Base-by-base conservation (phyloP, 75 land plant species). In the Pseudotsuga menziesii region DNA sequence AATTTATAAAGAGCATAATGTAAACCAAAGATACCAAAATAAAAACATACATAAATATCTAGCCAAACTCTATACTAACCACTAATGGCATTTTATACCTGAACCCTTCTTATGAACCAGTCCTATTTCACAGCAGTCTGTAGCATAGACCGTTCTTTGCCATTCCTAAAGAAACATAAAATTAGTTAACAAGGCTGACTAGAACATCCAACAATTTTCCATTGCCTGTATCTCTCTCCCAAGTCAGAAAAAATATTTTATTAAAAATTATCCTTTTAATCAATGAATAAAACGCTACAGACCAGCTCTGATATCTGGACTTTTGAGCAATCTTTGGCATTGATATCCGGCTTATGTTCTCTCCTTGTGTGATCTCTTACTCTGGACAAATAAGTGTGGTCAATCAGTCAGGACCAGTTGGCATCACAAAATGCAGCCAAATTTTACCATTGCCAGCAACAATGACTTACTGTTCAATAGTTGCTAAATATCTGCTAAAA, bases 81-180 rank as follows among this genome's bases (percentile, higher is more conserved):
- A 75, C 58, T 7, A 57, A 67, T 16, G 0, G 9, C 9, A 74
- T 4, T 66, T 39, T 78, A 12, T 77, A 93, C 98, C 94, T 85
- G 94, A 83, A 41, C 81, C 88, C 77, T 80, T 90, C 58, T 84
- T 69, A 26, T 61, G 66, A 15, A 96, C 97, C 63, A 94, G 76
- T 48, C 97, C 99, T 77, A 94, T 88, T 82, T 93, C 97, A 81
- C 93, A 83, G 82, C 90, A 94, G 73, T 96, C 99, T 32, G 97
- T 92, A 48, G 91, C 78, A 82, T 87, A 92, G 22, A 96, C 80
- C 61, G 97, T 80, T 15, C 56, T 89, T 88, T 82, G 83, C 99
- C 99, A 96, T 78, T 92, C 97, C 99, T 96, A 71, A 0, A 61
- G 15, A 75, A 72, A 61, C 23, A 11, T 22, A 69, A 69, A 36